Base-by-base conservation (phyloP, 495 filamentous ascomycete genomes). In the Cenococcum geophilum region DNA sequence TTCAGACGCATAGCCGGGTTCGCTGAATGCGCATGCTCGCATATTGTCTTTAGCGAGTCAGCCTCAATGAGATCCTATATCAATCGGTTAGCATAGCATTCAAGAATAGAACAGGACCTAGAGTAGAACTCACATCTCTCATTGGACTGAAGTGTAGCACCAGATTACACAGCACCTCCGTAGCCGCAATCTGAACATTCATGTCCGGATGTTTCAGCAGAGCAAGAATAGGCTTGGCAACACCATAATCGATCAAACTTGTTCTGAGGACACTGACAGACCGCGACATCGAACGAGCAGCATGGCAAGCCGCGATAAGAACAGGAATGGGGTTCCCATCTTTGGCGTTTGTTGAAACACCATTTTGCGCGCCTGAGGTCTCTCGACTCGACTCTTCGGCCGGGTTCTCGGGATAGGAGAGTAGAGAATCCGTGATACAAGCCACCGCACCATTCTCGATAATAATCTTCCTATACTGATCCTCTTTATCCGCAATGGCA, bases 131-230 rank as follows among this genome's bases (percentile, higher is more conserved):
- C 67, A 92, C 89, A 71, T 87, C 81, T 75, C 87, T 83, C 90
- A 97, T 90, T 11, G 93, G 91, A 65, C 90, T 96, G 68, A 90
- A 88, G 47, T 95, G 88, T 22, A 88, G 75, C 1, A 95, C 79
- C 36, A 97, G 73, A 71, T 98, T 98, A 67, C 86, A 89, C 36
- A 93, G 78, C 0, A 85, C 85, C 18, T 86, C 84, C 0, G 89
- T 91, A 1, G 95, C 91, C 34, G 89, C 88, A 65, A 92, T 86
- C 66, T 92, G 85, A 21, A 97, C 87, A 55, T 93, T 86, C 27
- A 89, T 76, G 69, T 93, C 84, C 14, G 79, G 80, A 72, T 95
- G 86, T 50, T 79, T 83, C 20, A 97, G 75, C 23, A 97, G 81
- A 18, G 77, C 76, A 62, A 91, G 87, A n/a, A 96, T 72, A 5